Conservation (phyloP, 352 stramenopile genomes). For the Phytophthora lateralis region DNA sequence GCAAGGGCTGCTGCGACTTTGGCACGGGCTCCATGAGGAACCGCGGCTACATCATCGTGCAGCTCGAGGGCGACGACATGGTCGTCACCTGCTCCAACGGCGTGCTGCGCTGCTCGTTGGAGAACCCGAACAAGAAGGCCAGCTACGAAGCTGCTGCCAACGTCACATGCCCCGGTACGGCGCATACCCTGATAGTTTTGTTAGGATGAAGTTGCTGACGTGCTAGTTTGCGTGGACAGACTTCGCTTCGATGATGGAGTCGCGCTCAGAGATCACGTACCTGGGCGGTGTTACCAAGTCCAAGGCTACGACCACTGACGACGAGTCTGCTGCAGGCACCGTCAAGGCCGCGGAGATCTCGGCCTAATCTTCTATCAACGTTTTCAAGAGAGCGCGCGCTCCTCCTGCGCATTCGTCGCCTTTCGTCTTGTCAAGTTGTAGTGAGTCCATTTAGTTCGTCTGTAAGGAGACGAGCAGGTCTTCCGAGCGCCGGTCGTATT, state of each 20-base stretch:
- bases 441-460: conserved; percentile 21
- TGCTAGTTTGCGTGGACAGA: conserved; percentile 35
- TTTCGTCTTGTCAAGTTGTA: conserved; percentile 30
- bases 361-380: conserved; percentile 12
- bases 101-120: conserved; percentile 56
- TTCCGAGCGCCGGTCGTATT: conserved; percentile 1
- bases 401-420: conserved; percentile 4
- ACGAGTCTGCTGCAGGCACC: conserved; percentile 29
- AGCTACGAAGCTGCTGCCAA: conserved; percentile 38
- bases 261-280: conserved; percentile 56
- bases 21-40: conserved; percentile 59
- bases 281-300: conserved; percentile 41
- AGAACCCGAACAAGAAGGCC: conserved; percentile 63
- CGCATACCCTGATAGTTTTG: not conserved
- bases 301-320: conserved; percentile 8
- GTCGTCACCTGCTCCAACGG: conserved; percentile 69
- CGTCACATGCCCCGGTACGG: conserved; percentile 59
- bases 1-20: conserved; percentile 61
- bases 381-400: conserved; percentile 15
- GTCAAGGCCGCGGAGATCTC: conserved; percentile 35
- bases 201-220: not conserved
- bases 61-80: conserved; percentile 49
- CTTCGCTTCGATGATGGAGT: conserved; percentile 67
- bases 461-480: conserved; percentile 18
- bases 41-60: conserved; percentile 62